Conservation (phyloP, 2,329 filamentous ascomycete genomes). For the Fusarium azukiicola region DNA sequence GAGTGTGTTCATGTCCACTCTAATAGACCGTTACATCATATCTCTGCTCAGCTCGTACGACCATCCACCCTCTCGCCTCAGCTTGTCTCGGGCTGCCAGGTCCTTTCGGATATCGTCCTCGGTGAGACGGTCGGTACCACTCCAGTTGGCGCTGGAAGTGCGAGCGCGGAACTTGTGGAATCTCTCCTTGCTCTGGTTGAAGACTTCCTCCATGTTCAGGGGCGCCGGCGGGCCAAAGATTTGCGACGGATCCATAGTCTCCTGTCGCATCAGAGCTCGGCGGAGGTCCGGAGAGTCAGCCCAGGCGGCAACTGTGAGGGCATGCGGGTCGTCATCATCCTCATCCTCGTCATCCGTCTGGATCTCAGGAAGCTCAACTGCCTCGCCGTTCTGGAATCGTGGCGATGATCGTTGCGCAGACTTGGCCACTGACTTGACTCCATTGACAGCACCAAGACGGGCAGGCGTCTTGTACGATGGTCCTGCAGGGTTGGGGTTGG, state of each 20-base stretch:
- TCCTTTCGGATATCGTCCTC: constrained; percentile 93
- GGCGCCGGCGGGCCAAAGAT: constrained; percentile 95
- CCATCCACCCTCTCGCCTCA: constrained; percentile 93
- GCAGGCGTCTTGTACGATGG: constrained; percentile 86
- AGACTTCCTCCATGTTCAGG: constrained; percentile 97
- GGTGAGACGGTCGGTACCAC: constrained; percentile 88
- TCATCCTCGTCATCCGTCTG: constrained; percentile 96
- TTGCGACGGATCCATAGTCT: constrained; percentile 89
- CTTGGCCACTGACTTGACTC: constrained; percentile 79
- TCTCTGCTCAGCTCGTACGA: constrained; percentile 81
- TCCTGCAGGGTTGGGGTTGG: constrained; percentile 79
- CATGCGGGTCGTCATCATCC: constrained; percentile 82
- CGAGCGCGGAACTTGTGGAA: constrained; percentile 93
- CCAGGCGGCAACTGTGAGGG: constrained; percentile 85
- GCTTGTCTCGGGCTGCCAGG: constrained; percentile 87
- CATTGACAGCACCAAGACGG: constrained; percentile 68
- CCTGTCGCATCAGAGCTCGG: constrained; percentile 88
- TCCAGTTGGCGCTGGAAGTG: constrained; percentile 98
- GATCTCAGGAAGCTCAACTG: constrained; percentile 96
- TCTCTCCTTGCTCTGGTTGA: constrained; percentile 92
- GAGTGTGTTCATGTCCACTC: constrained; percentile 41
- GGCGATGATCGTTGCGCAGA: constrained; percentile 86
- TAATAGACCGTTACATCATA: constrained; percentile 59
- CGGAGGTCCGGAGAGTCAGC: constrained; percentile 92
- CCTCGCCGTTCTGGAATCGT: constrained; percentile 92